A percentile compares a stretch with the other conserved stretches of the same genome.
phyloP scores from a whole-genome alignment of 2,329 filamentous ascomycete species.

The Talaromyces pinophilus region DNA sequence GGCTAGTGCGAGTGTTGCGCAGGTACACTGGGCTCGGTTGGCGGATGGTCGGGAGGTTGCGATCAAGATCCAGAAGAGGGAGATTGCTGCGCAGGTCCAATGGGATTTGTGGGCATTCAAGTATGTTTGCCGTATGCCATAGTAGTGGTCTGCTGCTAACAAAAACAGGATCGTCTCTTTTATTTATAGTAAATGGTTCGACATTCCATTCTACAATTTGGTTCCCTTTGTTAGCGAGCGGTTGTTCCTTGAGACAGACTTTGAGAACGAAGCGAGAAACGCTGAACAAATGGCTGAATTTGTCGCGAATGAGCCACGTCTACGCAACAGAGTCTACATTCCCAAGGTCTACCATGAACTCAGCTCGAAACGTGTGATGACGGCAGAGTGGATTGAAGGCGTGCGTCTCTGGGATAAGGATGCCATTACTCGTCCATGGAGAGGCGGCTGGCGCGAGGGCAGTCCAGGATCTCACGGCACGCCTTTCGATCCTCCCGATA shows the following conservation, averaged over 20 bases:
- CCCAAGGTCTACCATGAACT: conserved; percentile 82
- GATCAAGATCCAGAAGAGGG: conserved; percentile 93
- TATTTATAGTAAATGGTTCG: conserved; percentile 84
- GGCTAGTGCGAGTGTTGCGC: conserved; percentile 86
- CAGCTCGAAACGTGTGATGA: conserved; percentile 80
- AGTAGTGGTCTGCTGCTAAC: background rate
- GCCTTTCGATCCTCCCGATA: conserved; percentile 58
- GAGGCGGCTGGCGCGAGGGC: conserved; percentile 72
- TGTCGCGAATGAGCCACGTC: conserved; percentile 71
- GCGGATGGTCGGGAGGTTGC: conserved; percentile 88
- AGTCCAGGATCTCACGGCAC: conserved; percentile 75
- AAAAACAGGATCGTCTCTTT: conserved; percentile 66
- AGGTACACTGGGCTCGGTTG: conserved; percentile 91
- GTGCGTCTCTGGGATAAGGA: conserved; percentile 90
- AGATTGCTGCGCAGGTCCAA: conserved; percentile 85
- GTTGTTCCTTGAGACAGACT: conserved; percentile 91
- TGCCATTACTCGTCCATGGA: conserved; percentile 73
- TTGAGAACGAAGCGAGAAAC: conserved; percentile 87
- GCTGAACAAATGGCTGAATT: conserved; percentile 78
- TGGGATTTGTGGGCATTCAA: conserved; percentile 98
- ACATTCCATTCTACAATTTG: conserved; percentile 86
- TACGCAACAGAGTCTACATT: conserved; percentile 82
- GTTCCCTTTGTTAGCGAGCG: conserved; percentile 93
- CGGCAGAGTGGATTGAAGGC: conserved; percentile 97
- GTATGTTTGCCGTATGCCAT: conserved; percentile 37